Percentiles rank a stretch among this genome's conserved stretches.
These are phyloP conservation scores for Populus deltoides DNA, from an alignment of 345 rosid genomes.

Conservation along the genomic window DNA sequence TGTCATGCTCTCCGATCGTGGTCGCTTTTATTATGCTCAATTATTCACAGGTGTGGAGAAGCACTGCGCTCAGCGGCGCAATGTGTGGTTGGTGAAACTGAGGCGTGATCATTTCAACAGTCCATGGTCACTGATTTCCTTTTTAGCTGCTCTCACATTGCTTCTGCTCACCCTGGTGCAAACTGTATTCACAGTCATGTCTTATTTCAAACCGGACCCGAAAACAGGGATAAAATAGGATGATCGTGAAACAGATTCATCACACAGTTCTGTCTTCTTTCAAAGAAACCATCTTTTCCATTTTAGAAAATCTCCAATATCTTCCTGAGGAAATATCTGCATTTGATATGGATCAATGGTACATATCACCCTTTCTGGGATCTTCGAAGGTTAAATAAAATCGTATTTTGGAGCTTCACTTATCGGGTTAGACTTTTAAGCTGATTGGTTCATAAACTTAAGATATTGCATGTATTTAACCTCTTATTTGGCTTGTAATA, in stretches of 20 bases:
- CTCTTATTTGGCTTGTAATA: too few relatives aligned
- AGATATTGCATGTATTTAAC: too few relatives aligned
- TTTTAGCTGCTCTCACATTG: slow-evolving; percentile 13
- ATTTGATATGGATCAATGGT: not conserved
- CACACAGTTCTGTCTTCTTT: too few relatives aligned
- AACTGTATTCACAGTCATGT: slow-evolving; percentile 1
- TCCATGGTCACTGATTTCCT: slow-evolving; percentile 23
- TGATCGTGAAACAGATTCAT: too few relatives aligned
- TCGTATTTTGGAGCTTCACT: too few relatives aligned
- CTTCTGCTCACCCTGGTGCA: slow-evolving; percentile 5
- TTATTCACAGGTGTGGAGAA: not conserved
- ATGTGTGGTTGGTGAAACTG: slow-evolving; percentile 15
- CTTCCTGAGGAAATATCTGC: not conserved
- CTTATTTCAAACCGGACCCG: not conserved
- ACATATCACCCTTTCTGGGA: too few relatives aligned
- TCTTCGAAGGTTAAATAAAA: not conserved
- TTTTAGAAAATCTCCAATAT: too few relatives aligned
- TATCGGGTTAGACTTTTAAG: too few relatives aligned
- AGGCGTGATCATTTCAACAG: slow-evolving; percentile 14
- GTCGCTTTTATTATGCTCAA: not conserved
- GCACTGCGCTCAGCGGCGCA: slow-evolving; percentile 1
- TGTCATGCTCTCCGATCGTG: not conserved
- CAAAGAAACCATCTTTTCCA: not conserved
- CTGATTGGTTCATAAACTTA: too few relatives aligned
- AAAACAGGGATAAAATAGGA: too few relatives aligned